These are phyloP conservation scores for Gracilaria vermiculophylla DNA, from an alignment of 23 red algal species.

Conservation along the genomic window DNA sequence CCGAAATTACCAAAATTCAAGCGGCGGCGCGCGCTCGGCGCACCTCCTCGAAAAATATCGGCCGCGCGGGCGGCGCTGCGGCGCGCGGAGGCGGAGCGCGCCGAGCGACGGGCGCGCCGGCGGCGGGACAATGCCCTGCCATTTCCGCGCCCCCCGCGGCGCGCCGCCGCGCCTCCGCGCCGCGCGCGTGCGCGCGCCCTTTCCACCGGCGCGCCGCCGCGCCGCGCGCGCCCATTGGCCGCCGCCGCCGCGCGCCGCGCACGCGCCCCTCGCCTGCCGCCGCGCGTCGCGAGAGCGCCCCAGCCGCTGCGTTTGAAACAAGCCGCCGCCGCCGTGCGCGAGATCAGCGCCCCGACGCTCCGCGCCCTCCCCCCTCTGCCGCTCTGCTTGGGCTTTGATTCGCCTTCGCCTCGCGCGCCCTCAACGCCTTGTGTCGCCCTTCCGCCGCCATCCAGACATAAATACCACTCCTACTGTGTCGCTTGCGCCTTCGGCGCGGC, in stretches of 20 bases:
- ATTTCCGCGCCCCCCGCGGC: background rate
- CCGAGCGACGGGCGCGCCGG: background rate
- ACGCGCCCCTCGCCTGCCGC: background rate
- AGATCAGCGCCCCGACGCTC: background rate
- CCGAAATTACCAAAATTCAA: background rate
- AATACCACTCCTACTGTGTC: background rate
- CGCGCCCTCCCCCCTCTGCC: background rate
- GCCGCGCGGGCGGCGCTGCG: background rate
- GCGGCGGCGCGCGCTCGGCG: background rate
- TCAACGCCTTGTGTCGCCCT: background rate
- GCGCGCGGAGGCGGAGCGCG: background rate
- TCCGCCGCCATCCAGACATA: background rate
- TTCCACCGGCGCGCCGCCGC: background rate
- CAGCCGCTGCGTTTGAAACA: background rate
- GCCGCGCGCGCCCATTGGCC: background rate
- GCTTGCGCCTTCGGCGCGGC: no score
- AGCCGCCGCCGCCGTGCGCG: background rate
- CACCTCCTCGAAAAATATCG: constrained; percentile 5
- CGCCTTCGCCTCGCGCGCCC: background rate
- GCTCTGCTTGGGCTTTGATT: background rate
- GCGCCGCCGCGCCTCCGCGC: background rate
- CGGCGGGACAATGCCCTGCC: no score
- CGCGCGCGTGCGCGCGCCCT: background rate
- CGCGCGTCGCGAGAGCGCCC: background rate
- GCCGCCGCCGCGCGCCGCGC: background rate